A percentile compares a stretch with the other conserved stretches of the same genome.
phyloP scores from a whole-genome alignment of 129 eudicot species.

The Arctium minus region DNA sequence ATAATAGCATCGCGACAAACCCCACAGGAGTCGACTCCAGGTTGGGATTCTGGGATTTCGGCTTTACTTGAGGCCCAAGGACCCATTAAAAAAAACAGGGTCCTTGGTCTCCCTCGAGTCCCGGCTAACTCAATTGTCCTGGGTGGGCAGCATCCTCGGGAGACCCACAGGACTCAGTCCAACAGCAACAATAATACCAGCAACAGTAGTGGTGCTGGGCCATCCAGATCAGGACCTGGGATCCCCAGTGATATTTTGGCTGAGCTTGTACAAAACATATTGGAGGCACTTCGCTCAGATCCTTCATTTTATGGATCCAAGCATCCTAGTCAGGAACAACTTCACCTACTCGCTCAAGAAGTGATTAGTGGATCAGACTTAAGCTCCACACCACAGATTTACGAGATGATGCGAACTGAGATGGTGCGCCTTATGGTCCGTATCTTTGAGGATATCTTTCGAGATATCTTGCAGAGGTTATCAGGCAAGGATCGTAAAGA shows the following conservation, averaged over 20 bases:
- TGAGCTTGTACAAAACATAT: background rate
- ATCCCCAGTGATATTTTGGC: background rate
- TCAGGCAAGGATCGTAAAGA: background rate
- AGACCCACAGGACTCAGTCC: background rate
- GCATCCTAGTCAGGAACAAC: background rate
- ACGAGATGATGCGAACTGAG: background rate
- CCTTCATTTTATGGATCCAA: background rate
- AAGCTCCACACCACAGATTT: background rate
- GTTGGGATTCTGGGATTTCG: slow-evolving; percentile 2
- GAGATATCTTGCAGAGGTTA: background rate
- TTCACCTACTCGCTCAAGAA: background rate
- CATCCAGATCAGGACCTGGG: slow-evolving; percentile 7
- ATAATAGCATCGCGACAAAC: background rate
- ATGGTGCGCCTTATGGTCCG: slow-evolving; percentile 4
- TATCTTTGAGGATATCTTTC: background rate
- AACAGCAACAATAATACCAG: background rate
- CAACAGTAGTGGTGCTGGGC: background rate
- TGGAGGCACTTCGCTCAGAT: background rate
- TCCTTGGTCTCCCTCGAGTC: slow-evolving; percentile 17
- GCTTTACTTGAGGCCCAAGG: slow-evolving; percentile 13
- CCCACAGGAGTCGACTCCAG: background rate
- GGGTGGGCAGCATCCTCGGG: background rate
- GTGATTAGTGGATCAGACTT: background rate
- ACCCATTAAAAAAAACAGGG: slow-evolving; percentile 3
- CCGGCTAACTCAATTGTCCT: background rate